These are phyloP conservation scores for Aphanomyces invadans DNA, from an alignment of 352 stramenopile species.

Conservation along the genomic window DNA sequence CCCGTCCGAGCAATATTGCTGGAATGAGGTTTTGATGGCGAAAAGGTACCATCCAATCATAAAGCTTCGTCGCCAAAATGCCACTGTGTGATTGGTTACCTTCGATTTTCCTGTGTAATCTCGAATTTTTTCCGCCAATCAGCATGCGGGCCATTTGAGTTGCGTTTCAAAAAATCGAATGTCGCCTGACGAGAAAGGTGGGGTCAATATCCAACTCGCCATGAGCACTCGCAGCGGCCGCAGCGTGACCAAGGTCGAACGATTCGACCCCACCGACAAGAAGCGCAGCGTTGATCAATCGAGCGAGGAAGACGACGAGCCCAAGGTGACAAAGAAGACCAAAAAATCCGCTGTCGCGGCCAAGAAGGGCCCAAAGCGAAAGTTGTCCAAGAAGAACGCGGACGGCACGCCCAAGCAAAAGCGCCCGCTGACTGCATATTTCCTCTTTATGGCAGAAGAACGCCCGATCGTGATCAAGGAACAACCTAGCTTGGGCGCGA, in stretches of 20 bases:
- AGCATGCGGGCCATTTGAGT: neutral
- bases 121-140: constrained; percentile 14
- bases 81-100: constrained; percentile 12
- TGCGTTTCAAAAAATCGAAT: constrained; percentile 5
- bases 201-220: constrained; percentile 17
- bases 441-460: constrained; percentile 24
- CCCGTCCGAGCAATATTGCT: neutral
- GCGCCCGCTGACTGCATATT: constrained; percentile 19
- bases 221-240: constrained; percentile 25
- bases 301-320: neutral
- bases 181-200: neutral
- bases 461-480: constrained; percentile 10
- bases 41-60: constrained; percentile 13
- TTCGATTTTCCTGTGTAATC: constrained; percentile 18
- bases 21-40: neutral
- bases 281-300: neutral
- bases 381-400: constrained; percentile 18
- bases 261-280: constrained; percentile 20
- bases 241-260: constrained; percentile 20
- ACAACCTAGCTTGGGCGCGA: constrained; percentile 7
- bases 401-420: constrained; percentile 25
- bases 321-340: constrained; percentile 5
- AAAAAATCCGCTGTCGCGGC: constrained; percentile 9
- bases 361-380: constrained; percentile 11
- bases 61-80: neutral